A percentile compares a stretch with the other conserved stretches of the same genome.
These are phyloP conservation scores for Metarhizium humberi DNA, from an alignment of 2,329 filamentous ascomycete genomes.

Conservation along the genomic window DNA sequence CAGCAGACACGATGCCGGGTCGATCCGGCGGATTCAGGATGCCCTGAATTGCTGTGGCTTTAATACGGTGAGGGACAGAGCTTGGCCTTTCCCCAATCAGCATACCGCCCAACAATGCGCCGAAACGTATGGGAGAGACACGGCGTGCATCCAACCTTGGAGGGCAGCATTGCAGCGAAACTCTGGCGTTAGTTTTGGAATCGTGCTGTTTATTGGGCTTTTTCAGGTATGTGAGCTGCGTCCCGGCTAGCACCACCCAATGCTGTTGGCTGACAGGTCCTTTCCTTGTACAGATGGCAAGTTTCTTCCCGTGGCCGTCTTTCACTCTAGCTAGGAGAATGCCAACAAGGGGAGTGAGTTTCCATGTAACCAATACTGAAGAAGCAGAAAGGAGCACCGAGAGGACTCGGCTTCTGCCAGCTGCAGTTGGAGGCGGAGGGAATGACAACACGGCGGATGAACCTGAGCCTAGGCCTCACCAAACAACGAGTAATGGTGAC, in stretches of 20 bases:
- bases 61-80: constrained; percentile 41
- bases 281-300: background rate
- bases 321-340: background rate
- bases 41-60: constrained; percentile 55
- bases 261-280: background rate
- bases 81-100: constrained; percentile 44
- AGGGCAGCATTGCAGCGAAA: constrained; percentile 17
- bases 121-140: constrained; percentile 30
- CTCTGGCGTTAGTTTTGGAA: constrained; percentile 34
- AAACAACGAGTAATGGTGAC: background rate
- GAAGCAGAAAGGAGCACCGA: background rate
- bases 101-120: constrained; percentile 26
- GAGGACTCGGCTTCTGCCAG: background rate
- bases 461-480: background rate
- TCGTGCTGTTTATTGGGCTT: constrained; percentile 39
- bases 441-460: background rate
- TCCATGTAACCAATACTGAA: background rate
- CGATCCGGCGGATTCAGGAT: constrained; percentile 51
- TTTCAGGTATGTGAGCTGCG: constrained; percentile 31
- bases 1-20: constrained; percentile 31
- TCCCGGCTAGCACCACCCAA: background rate
- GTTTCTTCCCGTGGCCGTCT: background rate
- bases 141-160: constrained; percentile 43
- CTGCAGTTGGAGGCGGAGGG: too few relatives aligned
- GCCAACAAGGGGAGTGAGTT: background rate